A percentile compares a stretch with the other conserved stretches of the same genome.
Conservation (phyloP, 805 yeast species). For the Dipodascus albidus region DNA sequence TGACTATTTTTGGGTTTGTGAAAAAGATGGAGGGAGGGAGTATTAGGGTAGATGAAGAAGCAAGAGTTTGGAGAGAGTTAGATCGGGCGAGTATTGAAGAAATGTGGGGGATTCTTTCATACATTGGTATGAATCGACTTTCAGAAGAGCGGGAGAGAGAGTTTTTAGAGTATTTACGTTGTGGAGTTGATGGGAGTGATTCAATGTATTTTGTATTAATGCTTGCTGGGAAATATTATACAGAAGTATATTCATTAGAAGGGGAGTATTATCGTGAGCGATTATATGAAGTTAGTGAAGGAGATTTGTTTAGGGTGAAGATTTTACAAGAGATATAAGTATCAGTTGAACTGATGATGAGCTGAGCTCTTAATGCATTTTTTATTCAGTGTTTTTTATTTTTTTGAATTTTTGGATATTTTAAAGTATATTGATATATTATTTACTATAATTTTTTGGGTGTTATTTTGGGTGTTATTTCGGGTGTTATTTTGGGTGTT, state of each 20-base stretch:
- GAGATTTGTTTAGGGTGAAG: not conserved
- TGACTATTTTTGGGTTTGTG: constrained; percentile 10
- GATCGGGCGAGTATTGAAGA: not conserved
- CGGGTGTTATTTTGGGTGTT: too few species aligned
- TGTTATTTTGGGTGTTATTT: too few species aligned
- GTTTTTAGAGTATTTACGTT: not conserved
- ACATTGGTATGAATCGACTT: not conserved
- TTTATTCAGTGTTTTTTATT: too few species aligned
- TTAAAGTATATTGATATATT: too few species aligned
- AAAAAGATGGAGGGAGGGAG: too few species aligned
- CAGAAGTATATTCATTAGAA: not conserved
- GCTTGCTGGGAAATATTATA: not conserved
- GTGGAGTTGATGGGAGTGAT: not conserved
- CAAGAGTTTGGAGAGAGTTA: not conserved
- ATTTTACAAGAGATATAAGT: too few species aligned
- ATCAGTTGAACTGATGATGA: too few species aligned
- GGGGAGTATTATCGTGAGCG: not conserved
- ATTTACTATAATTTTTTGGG: too few species aligned
- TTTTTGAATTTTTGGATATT: too few species aligned
- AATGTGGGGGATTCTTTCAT: not conserved
- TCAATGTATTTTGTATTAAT: not conserved
- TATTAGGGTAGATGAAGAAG: not conserved
- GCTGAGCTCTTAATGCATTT: too few species aligned
- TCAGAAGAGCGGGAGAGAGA: not conserved
- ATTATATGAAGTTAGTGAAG: not conserved